These are phyloP conservation scores for Mortierella sp. DNA, from an alignment of 371 early-diverging fungal genomes.

Conservation along the genomic window DNA sequence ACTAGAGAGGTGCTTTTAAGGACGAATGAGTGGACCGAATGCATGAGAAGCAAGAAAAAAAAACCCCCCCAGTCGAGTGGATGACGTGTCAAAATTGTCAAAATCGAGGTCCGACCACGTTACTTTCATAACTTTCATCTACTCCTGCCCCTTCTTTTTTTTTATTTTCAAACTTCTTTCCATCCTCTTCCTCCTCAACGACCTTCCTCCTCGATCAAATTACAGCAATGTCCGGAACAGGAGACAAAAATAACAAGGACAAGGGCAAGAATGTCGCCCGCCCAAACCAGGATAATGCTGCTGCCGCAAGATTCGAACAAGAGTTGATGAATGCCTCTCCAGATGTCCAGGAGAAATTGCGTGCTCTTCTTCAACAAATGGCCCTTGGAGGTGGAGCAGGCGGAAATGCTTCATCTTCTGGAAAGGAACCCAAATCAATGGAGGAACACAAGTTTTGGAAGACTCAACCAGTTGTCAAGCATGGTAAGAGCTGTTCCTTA, in stretches of 20 bases:
- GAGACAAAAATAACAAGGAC: slow-evolving; percentile 29
- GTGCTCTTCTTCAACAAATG: slow-evolving; percentile 43
- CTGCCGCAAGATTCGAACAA: slow-evolving; percentile 33
- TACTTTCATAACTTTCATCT: too few species aligned
- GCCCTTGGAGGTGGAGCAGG: slow-evolving; percentile 19
- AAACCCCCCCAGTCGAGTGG: too few species aligned
- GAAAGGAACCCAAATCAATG: slow-evolving; percentile 61
- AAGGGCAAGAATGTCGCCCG: slow-evolving; percentile 16
- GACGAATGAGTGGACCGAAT: too few species aligned
- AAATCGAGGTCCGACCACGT: too few species aligned
- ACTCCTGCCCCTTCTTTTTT: neutral
- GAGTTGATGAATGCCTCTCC: slow-evolving; percentile 48
- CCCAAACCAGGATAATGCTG: neutral
- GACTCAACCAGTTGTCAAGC: slow-evolving; percentile 94
- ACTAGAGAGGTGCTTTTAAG: too few species aligned
- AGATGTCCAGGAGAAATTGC: slow-evolving; percentile 53
- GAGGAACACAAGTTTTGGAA: slow-evolving; percentile 93
- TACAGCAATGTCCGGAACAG: slow-evolving; percentile 41
- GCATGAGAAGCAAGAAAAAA: too few species aligned
- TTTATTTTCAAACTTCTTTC: neutral
- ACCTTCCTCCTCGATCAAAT: neutral
- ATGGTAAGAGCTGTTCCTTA: slow-evolving; percentile 58
- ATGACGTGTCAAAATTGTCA: too few species aligned
- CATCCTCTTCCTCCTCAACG: neutral
- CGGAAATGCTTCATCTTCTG: slow-evolving; percentile 4